These are phyloP conservation scores for Rhodomyrtus psidioides DNA, from an alignment of 441 rosid species.

Conservation along the genomic window DNA sequence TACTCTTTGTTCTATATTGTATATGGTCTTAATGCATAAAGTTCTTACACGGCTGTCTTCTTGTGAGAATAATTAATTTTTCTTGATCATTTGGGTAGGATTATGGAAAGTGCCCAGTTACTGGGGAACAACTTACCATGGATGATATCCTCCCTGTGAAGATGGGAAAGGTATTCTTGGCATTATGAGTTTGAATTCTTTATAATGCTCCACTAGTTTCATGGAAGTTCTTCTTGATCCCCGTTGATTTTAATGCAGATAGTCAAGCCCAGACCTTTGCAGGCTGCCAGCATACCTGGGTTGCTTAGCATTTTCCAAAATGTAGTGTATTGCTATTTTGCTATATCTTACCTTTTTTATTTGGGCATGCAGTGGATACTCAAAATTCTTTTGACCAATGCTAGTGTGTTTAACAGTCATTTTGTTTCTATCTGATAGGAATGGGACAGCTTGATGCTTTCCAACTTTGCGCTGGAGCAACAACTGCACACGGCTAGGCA, in stretches of 20 bases:
- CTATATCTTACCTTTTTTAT: background rate
- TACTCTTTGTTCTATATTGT: background rate
- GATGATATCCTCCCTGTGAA: conserved; percentile 73
- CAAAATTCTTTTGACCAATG: background rate
- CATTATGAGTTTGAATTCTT: background rate
- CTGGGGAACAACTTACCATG: conserved; percentile 70
- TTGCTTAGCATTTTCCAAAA: conserved; percentile 92
- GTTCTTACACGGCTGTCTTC: background rate
- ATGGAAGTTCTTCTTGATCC: background rate
- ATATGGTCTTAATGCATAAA: background rate
- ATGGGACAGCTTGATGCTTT: conserved; percentile 97
- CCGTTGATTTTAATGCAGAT: conserved; percentile 34
- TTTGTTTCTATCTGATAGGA: conserved; percentile 41
- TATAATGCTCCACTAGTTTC: background rate
- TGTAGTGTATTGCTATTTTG: conserved; percentile 32
- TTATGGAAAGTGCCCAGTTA: conserved; percentile 88
- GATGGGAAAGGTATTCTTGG: conserved; percentile 60
- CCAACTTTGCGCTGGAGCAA: conserved; percentile 95
- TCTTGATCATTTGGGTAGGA: conserved; percentile 34
- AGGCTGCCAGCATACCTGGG: conserved; percentile 96
- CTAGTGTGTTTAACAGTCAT: background rate
- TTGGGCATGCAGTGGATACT: background rate
- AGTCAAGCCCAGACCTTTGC: conserved; percentile 80
- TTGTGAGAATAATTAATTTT: background rate
- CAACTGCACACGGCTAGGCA: conserved; percentile 95